phyloP scores from a whole-genome alignment of 1,284 basidiomycete genomes.

The Malassezia psittaci region DNA sequence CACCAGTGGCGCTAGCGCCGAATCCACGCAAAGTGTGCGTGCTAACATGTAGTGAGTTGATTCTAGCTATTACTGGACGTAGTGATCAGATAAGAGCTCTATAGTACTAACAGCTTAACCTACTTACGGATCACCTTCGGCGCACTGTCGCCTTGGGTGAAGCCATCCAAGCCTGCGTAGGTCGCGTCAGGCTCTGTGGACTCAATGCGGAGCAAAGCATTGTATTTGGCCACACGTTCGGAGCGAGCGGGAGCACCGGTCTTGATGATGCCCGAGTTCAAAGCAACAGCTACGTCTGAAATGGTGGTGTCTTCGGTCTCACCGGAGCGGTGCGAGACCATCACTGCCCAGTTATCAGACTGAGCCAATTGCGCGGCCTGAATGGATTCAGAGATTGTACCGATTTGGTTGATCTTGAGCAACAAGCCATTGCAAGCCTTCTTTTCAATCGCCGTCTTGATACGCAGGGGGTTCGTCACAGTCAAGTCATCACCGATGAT shows the following conservation, averaged over 20 bases:
- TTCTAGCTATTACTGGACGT: neutral
- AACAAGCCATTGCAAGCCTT: constrained; percentile 98
- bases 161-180: constrained; percentile 45
- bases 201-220: constrained; percentile 46
- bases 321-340: constrained; percentile 98
- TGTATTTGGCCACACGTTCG: constrained; percentile 77
- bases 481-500: constrained; percentile 97
- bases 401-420: constrained; percentile 91
- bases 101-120: neutral
- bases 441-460: constrained; percentile 98
- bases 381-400: constrained; percentile 97
- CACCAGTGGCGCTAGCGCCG: neutral
- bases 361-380: constrained; percentile 92
- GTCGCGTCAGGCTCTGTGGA: constrained; percentile 26
- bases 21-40: neutral
- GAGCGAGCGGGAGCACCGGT: constrained; percentile 88
- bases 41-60: constrained; percentile 1
- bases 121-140: constrained; percentile 36
- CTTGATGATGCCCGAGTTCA: constrained; percentile 93
- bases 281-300: constrained; percentile 88
- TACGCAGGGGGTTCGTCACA: constrained; percentile 93
- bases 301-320: constrained; percentile 64
- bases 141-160: constrained; percentile 34
- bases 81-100: no score
- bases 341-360: constrained; percentile 95